Evolutionary conservation across 495 filamentous ascomycete species (phyloP).

Genomic region (Entonaema liquescens): DNA sequence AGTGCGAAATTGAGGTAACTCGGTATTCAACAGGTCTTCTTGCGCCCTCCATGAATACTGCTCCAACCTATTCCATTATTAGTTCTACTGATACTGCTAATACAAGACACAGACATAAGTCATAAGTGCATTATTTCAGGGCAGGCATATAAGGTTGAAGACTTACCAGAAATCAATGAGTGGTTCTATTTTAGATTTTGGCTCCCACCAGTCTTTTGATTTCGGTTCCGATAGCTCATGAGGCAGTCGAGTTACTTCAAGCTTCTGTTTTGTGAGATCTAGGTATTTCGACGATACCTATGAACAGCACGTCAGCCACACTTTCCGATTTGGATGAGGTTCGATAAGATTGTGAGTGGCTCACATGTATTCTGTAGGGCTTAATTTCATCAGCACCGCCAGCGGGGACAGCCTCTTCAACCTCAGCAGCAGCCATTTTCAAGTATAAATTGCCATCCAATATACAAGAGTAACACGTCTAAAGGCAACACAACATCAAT

Average conservation of each 20-base stretch:
- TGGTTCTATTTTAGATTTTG: conserved; percentile 58
- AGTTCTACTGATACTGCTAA: conserved; percentile 5
- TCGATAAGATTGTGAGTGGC: conserved; percentile 29
- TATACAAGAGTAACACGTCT: conserved; percentile 26
- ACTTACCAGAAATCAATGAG: conserved; percentile 64
- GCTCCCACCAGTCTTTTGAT: conserved; percentile 57
- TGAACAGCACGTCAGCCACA: conserved; percentile 19
- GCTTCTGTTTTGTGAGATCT: conserved; percentile 61
- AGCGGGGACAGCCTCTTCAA: conserved; percentile 36
- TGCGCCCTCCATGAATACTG: conserved; percentile 67
- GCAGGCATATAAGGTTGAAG: background rate
- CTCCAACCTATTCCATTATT: conserved; percentile 58
- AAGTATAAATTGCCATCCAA: conserved; percentile 19
- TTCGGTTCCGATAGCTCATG: conserved; percentile 54
- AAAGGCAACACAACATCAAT: conserved; percentile 26
- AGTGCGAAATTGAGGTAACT: conserved; percentile 68
- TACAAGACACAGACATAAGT: conserved; percentile 1
- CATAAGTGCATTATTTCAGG: conserved; percentile 14
- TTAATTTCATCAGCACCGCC: conserved; percentile 52
- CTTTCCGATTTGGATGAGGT: background rate
- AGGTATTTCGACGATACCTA: conserved; percentile 62
- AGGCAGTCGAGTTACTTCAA: conserved; percentile 64
- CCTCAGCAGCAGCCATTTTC: conserved; percentile 33
- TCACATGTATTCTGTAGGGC: conserved; percentile 61
- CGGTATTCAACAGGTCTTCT: conserved; percentile 63